Evolutionary conservation across 2,329 filamentous ascomycete species (phyloP), one percentile per base, ranked within the genome.

Genomic region (Bipolaris cookei): DNA sequence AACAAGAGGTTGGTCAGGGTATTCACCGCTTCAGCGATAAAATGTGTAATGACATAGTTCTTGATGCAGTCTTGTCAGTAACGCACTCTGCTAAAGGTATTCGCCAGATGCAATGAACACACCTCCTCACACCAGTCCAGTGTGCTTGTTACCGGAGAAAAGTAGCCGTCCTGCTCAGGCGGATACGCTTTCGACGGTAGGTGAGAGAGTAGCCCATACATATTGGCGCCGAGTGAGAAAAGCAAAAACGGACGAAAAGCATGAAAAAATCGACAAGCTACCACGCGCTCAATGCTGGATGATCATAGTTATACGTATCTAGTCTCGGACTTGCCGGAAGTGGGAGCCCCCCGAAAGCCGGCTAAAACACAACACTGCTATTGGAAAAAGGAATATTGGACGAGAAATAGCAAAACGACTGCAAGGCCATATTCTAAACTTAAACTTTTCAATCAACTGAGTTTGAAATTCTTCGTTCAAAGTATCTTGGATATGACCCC

Each of bases 1-100:
- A 97, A 97, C 21, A 95, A 79, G 3, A 90, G 74, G 74, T 97
- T 97, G 32, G 92, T 97, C 30, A 93, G 69, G 3, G 91, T 90
- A 72, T 89, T 94, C 71, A 92, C 85, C 43, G 93, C 86, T 72
- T 93, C 90, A 34, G 90, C 90, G 43, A 87, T 84, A 71, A 92
- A 93, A 41, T 84, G 81, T 3, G 89, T 92, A 35, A 88, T 86
- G 79, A 89, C 89, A 77, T 90, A 90, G 63, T 91, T 90, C 85
- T 92, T 32, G 20, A 13, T 23, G 28, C 28, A 30, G 28, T 4
- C 39, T 59, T 20, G 28, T 66, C 18, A 64, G 61, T 42, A 58
- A 14, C 4, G 10, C 32, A 1, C 8, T 30, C 37, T 34, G 3
- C n/a, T 16, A 14, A 44, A 5, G 13, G 14, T 25, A 21, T n/a